Evolutionary conservation across 2,329 filamentous ascomycete species (phyloP).

Genomic region (Penicillium sp.): DNA sequence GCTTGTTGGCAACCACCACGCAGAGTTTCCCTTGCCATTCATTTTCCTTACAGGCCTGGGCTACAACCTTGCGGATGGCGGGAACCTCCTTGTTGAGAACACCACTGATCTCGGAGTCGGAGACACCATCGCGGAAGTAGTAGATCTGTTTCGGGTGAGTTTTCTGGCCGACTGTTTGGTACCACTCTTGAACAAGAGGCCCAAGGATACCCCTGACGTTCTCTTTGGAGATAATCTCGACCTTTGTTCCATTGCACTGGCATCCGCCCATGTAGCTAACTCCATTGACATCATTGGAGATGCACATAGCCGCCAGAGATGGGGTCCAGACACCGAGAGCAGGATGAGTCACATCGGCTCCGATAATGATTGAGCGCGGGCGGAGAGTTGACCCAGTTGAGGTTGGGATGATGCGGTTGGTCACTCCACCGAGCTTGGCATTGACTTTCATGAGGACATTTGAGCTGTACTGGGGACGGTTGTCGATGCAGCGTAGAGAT

Average conservation of each 20-base stretch:
- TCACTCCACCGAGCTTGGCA: conserved; percentile 86
- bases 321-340: conserved; percentile 65
- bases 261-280: conserved; percentile 77
- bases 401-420: conserved; percentile 54
- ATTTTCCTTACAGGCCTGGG: conserved; percentile 2
- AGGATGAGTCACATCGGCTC: conserved; percentile 86
- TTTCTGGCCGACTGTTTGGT: conserved; percentile 54
- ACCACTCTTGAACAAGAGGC: conserved; percentile 66
- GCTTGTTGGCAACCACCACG: conserved; percentile 86
- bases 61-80: conserved; percentile 9
- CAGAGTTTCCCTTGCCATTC: conserved; percentile 66
- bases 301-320: conserved; percentile 85
- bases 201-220: conserved; percentile 69
- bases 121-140: conserved; percentile 91
- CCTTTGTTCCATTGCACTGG: conserved; percentile 78
- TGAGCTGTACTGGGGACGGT: conserved; percentile 79
- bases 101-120: conserved; percentile 78
- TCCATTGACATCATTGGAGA: conserved; percentile 70
- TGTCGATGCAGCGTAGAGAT: conserved; percentile 65
- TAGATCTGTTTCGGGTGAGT: conserved; percentile 20
- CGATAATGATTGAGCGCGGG: conserved; percentile 73
- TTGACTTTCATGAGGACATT: conserved; percentile 98
- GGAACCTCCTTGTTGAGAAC: conserved; percentile 76
- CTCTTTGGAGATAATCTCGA: conserved; percentile 71
- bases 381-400: conserved; percentile 38